Evolutionary conservation across 2,329 filamentous ascomycete species (phyloP), one percentile per base, ranked within the genome.

Genomic region (Fusarium heterosporum): DNA sequence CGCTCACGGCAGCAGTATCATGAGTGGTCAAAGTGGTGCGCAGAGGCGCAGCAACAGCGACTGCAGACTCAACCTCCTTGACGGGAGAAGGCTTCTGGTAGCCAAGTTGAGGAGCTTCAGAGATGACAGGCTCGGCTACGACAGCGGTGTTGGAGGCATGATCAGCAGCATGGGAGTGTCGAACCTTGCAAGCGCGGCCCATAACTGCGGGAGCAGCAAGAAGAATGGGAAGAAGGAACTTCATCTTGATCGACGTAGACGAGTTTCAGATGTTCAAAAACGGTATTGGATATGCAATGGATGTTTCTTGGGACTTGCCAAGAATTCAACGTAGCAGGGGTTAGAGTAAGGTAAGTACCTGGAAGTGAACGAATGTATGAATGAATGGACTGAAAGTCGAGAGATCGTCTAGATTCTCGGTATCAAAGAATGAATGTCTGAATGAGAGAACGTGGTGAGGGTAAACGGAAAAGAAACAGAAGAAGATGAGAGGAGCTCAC

Each of bases 191-290:
- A 28, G 70, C 68, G 19, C 71, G 70, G 48, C 71, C 71, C 71
- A 73, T 72, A 25, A 73, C 71, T 25, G 66, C 71, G 11, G 71
- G 71, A 49, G 55, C 66, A 57, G 69, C 69, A 41, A 72, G 53
- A 6, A 73, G 69, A 26, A 72, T 38, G 28, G 71, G 60, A 30
- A 71, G 61, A 41, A 66, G 34, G 61, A 73, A 70, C 71, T 73
- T 73, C 71, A 73, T 73, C 3, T 38, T 72, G 66, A 48, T 59
- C 45, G 34, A 42, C 43, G 56, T 42, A 36, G 29, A 51, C n/a
- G 42, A 40, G 51, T 66, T 68, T 54, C 42, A 61, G 19, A 39
- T 67, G 17, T 47, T 30, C 17, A 16, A 32, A 36, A 36, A 6
- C n/a, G 14, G 10, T 22, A 38, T 22, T 26, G 11, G 25, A 34